Evolutionary conservation across 352 stramenopile genomes (phyloP).

Genomic region (Ophiocytium majus): DNA sequence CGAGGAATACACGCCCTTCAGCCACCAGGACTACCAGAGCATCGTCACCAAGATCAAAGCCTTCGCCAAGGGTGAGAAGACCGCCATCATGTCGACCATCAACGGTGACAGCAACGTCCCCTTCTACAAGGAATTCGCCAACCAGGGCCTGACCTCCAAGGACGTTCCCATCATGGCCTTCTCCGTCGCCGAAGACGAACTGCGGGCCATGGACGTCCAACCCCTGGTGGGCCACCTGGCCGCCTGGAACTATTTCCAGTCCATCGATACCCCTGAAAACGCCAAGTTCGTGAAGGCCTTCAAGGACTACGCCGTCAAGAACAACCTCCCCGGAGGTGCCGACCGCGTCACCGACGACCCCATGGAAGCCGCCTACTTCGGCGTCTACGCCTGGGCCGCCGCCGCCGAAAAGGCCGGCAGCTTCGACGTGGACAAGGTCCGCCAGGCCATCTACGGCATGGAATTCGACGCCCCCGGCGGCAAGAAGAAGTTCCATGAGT

Average conservation of each 20-base stretch:
- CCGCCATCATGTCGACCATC: background rate
- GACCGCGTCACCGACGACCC: background rate
- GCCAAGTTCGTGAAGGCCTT: background rate
- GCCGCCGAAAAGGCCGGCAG: background rate
- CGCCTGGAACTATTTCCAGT: constrained; percentile 6
- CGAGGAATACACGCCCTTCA: background rate
- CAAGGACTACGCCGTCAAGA: background rate
- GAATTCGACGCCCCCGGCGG: background rate
- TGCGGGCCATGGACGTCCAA: background rate
- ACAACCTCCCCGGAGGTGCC: background rate
- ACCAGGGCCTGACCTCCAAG: background rate
- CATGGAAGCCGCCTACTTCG: background rate
- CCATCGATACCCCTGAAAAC: background rate
- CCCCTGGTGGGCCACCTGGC: background rate
- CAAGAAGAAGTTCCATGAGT: background rate
- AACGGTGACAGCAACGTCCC: constrained; percentile 2
- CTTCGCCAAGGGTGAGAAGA: background rate
- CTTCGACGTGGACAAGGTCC: background rate
- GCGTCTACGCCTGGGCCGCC: background rate
- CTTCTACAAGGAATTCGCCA: constrained; percentile 6
- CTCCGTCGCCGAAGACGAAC: background rate
- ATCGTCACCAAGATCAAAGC: constrained; percentile 1
- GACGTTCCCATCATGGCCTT: background rate
- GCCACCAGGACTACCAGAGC: background rate
- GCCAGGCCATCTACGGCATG: background rate